A percentile compares a stretch with the other conserved stretches of the same genome.
phyloP scores from a whole-genome alignment of 345 rosid species.

The Litchi chinensis region DNA sequence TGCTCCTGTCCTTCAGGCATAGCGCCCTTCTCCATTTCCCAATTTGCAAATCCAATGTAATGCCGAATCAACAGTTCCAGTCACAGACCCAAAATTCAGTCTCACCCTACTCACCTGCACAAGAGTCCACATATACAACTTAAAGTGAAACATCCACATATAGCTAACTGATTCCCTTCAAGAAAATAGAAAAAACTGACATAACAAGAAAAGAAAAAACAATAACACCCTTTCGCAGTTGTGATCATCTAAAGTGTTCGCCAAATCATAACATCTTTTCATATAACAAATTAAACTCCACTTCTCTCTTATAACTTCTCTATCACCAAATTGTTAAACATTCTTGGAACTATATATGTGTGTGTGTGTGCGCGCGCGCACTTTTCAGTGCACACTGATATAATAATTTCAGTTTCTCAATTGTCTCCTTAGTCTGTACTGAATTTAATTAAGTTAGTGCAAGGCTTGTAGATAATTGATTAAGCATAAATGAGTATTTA shows the following conservation, averaged over 20 bases:
- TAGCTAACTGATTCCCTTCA: neutral
- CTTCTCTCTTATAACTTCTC: neutral
- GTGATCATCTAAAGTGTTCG: neutral
- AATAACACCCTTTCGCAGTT: neutral
- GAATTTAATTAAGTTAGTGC: too few species aligned
- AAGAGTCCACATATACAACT: conserved; percentile 1
- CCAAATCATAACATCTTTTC: neutral
- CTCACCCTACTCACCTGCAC: conserved; percentile 28
- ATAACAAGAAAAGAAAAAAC: neutral
- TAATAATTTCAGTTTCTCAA: too few species aligned
- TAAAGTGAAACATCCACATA: neutral
- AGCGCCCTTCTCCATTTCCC: conserved; percentile 22
- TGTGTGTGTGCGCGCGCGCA: too few species aligned
- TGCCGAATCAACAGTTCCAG: conserved; percentile 15
- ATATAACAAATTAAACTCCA: conserved; percentile 4
- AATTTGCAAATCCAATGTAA: conserved; percentile 25
- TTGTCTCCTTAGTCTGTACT: too few species aligned
- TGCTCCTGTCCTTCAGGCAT: conserved; percentile 33
- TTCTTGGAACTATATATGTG: neutral
- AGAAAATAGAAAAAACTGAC: neutral
- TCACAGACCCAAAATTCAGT: conserved; percentile 17
- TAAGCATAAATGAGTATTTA: too few species aligned
- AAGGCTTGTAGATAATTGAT: too few species aligned
- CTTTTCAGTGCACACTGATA: too few species aligned
- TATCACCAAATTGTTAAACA: neutral